These are phyloP conservation scores for Tuctoria greenei DNA, from an alignment of 176 grass and related monocot genomes.

Conservation along the genomic window DNA sequence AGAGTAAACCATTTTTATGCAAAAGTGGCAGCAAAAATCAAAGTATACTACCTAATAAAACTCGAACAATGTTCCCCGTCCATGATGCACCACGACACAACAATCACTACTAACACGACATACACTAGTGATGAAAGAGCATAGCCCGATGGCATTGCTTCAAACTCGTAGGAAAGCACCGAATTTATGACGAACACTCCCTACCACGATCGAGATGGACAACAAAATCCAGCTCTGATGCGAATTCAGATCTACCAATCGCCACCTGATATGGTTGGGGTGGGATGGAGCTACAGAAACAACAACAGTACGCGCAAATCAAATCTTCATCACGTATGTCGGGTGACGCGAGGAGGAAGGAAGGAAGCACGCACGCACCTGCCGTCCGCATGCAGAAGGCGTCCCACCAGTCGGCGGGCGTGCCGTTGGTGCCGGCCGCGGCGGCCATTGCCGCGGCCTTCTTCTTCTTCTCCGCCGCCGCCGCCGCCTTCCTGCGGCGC, in stretches of 20 bases:
- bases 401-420: slow-evolving; percentile 51
- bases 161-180: background rate
- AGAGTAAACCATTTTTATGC: background rate
- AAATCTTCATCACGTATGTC: slow-evolving; percentile 1
- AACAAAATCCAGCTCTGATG: background rate
- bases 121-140: background rate
- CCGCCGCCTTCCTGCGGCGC: slow-evolving; percentile 1
- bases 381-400: slow-evolving; percentile 49
- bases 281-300: background rate
- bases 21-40: background rate
- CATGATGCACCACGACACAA: slow-evolving; percentile 5
- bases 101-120: background rate
- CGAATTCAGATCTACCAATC: slow-evolving; percentile 43
- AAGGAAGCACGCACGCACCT: slow-evolving; percentile 17
- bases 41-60: background rate
- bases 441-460: slow-evolving; percentile 48
- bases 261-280: background rate
- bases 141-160: slow-evolving; percentile 23
- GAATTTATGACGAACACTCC: slow-evolving; percentile 4
- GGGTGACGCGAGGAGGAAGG: background rate
- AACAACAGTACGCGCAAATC: slow-evolving; percentile 43
- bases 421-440: background rate
- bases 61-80: background rate
- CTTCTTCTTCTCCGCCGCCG: slow-evolving; percentile 36
- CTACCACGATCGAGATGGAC: slow-evolving; percentile 27